Percentiles rank a stretch among this genome's conserved stretches.
phyloP scores from a whole-genome alignment of 2,329 filamentous ascomycete species.

The Fusarium hostae region DNA sequence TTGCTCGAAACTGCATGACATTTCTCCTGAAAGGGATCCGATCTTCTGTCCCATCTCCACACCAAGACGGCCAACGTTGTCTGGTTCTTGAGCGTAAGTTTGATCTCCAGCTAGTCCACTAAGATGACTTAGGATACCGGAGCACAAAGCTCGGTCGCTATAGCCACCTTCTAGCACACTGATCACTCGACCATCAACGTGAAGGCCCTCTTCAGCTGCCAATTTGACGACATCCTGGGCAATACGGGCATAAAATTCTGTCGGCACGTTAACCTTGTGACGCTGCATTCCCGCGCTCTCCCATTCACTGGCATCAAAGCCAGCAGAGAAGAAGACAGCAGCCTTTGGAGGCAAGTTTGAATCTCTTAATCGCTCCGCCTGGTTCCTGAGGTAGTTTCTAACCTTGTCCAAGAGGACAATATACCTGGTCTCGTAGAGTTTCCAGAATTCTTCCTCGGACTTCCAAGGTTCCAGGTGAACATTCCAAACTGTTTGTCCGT shows the following conservation, averaged over 20 bases:
- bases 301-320: conserved; percentile 97
- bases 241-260: conserved; percentile 93
- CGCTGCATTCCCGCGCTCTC: conserved; percentile 94
- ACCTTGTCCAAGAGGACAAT: conserved; percentile 81
- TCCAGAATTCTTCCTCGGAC: conserved; percentile 86
- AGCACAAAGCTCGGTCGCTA: conserved; percentile 88
- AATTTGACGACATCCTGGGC: conserved; percentile 86
- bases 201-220: conserved; percentile 80
- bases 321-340: conserved; percentile 93
- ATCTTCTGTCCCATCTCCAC: conserved; percentile 68
- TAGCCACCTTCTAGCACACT: conserved; percentile 97
- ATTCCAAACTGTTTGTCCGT: conserved; percentile 96
- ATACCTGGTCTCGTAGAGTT: conserved; percentile 84
- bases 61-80: conserved; percentile 58
- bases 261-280: conserved; percentile 95
- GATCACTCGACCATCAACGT: conserved; percentile 85
- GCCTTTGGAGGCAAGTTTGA: conserved; percentile 75
- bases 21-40: conserved; percentile 52
- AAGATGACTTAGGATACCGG: conserved; percentile 89
- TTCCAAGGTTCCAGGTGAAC: conserved; percentile 92
- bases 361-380: conserved; percentile 72
- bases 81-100: conserved; percentile 50
- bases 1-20: conserved; percentile 22
- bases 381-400: conserved; percentile 76
- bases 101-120: conserved; percentile 78